Conservation (phyloP, 1,284 basidiomycete genomes). For the Wallemia hederae region DNA sequence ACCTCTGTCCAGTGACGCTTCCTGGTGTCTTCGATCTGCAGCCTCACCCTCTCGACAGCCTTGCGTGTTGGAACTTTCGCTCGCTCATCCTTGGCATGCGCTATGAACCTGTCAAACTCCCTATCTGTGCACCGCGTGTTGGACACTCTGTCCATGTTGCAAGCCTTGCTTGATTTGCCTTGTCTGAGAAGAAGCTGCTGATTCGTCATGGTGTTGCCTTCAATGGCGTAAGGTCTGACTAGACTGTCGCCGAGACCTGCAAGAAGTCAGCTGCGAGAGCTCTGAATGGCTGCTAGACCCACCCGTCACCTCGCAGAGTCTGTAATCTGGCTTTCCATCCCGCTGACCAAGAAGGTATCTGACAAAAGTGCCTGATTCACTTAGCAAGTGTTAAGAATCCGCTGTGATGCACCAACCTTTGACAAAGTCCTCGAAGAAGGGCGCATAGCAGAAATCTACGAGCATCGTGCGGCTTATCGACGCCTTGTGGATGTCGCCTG, state of each 20-base stretch:
- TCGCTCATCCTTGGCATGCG: slow-evolving; percentile 25
- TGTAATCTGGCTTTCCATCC: slow-evolving; percentile 33
- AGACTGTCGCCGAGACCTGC: slow-evolving; percentile 24
- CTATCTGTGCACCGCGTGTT: slow-evolving; percentile 30
- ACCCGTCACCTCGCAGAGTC: slow-evolving; percentile 50
- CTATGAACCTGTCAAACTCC: slow-evolving; percentile 36
- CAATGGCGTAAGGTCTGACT: slow-evolving; percentile 41
- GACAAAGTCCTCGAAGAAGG: slow-evolving; percentile 48
- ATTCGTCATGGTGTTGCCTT: slow-evolving; percentile 27
- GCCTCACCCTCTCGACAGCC: slow-evolving; percentile 31
- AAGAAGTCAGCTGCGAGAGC: slow-evolving; percentile 4
- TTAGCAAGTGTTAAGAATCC: background rate
- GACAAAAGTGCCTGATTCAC: slow-evolving; percentile 37
- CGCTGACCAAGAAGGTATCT: slow-evolving; percentile 36
- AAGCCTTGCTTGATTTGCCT: slow-evolving; percentile 28
- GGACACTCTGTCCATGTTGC: slow-evolving; percentile 50
- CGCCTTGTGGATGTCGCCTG: slow-evolving; percentile 28
- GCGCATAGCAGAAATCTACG: slow-evolving; percentile 31
- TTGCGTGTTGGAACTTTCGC: slow-evolving; percentile 34
- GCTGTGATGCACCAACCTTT: slow-evolving; percentile 25
- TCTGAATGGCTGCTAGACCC: slow-evolving; percentile 13
- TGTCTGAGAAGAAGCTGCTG: slow-evolving; percentile 37
- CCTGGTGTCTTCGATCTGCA: slow-evolving; percentile 28
- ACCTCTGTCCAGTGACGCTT: slow-evolving; percentile 47
- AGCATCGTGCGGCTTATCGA: slow-evolving; percentile 33